A percentile compares a stretch with the other conserved stretches of the same genome.
Evolutionary conservation across 2,329 filamentous ascomycete species (phyloP).

Genomic region (Colletotrichum lindemuthianum): DNA sequence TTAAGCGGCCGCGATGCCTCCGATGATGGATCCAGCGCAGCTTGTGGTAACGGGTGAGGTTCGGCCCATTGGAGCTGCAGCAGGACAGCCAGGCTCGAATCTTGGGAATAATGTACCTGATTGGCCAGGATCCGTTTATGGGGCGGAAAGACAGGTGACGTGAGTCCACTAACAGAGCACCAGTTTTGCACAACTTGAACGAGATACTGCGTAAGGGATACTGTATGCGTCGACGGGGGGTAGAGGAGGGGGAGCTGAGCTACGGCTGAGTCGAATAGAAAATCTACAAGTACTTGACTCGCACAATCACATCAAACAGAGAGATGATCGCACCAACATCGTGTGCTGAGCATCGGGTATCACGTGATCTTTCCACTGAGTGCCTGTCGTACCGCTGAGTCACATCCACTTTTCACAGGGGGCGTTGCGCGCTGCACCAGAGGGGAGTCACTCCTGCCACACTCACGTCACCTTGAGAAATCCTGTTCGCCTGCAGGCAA

Average conservation of each 20-base stretch:
- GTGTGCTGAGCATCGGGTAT: neutral
- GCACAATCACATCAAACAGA: no score
- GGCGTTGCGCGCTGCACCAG: slow-evolving; percentile 3
- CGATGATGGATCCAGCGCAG: slow-evolving; percentile 19
- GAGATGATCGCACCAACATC: no score
- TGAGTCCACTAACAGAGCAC: no score
- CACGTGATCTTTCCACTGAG: slow-evolving; percentile 7
- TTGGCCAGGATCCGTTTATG: slow-evolving; percentile 7
- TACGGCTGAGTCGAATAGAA: no score
- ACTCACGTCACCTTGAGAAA: slow-evolving; percentile 34
- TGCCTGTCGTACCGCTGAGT: slow-evolving; percentile 9
- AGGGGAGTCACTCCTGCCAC: slow-evolving; percentile 16
- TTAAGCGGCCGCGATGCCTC: slow-evolving; percentile 23
- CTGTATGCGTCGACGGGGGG: no score
- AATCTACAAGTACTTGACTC: no score
- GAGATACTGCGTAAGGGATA: no score
- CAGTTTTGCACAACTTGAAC: no score
- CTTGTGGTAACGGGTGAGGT: slow-evolving; percentile 12
- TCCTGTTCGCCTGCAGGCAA: slow-evolving; percentile 20
- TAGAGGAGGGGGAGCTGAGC: no score
- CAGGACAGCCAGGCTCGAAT: slow-evolving; percentile 12
- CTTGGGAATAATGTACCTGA: neutral
- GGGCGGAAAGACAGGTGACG: no score
- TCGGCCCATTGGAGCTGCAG: slow-evolving; percentile 17
- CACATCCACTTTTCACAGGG: slow-evolving; percentile 5